Conservation (phyloP, 352 stramenopile genomes). For the Phytophthora palmivora region DNA sequence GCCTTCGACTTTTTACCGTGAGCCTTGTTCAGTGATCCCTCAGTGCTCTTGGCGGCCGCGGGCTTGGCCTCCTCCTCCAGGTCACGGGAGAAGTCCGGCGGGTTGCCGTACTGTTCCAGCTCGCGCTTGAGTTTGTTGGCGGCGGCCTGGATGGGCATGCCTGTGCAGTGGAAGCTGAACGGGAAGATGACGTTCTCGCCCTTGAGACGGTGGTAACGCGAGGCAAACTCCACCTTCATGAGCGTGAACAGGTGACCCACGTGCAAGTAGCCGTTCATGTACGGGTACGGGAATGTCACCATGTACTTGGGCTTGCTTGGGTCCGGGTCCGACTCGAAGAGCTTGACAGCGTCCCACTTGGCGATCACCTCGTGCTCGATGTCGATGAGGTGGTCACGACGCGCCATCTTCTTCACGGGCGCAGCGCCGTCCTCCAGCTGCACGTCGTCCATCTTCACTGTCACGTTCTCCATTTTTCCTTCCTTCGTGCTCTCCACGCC, state of each 20-base stretch:
- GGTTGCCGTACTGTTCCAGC: slow-evolving; percentile 94
- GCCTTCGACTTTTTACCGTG: slow-evolving; percentile 99
- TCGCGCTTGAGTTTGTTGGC: slow-evolving; percentile 99
- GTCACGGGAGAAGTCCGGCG: slow-evolving; percentile 89
- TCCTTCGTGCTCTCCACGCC: slow-evolving; percentile 13
- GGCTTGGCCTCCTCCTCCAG: slow-evolving; percentile 19
- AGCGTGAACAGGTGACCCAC: slow-evolving; percentile 98
- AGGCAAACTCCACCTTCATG: slow-evolving; percentile 97
- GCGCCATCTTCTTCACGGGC: slow-evolving; percentile 80
- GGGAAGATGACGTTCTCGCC: slow-evolving; percentile 99
- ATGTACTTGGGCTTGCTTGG: slow-evolving; percentile 95
- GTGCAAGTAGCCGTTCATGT: slow-evolving; percentile 99
- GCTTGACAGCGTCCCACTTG: slow-evolving; percentile 88
- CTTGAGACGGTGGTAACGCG: slow-evolving; percentile 95
- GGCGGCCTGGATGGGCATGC: slow-evolving; percentile 99
- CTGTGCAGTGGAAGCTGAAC: slow-evolving; percentile 99
- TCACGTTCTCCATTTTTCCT: slow-evolving; percentile 72
- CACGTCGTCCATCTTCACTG: slow-evolving; percentile 83
- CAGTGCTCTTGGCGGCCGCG: slow-evolving; percentile 70
- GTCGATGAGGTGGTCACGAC: slow-evolving; percentile 90
- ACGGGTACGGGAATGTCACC: slow-evolving; percentile 99
- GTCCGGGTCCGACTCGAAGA: slow-evolving; percentile 91
- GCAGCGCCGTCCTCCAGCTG: slow-evolving; percentile 64
- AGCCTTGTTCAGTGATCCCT: slow-evolving; percentile 83
- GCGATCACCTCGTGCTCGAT: slow-evolving; percentile 93